Conservation (phyloP, 2,329 filamentous ascomycete genomes). For the Trichoderma sp. region DNA sequence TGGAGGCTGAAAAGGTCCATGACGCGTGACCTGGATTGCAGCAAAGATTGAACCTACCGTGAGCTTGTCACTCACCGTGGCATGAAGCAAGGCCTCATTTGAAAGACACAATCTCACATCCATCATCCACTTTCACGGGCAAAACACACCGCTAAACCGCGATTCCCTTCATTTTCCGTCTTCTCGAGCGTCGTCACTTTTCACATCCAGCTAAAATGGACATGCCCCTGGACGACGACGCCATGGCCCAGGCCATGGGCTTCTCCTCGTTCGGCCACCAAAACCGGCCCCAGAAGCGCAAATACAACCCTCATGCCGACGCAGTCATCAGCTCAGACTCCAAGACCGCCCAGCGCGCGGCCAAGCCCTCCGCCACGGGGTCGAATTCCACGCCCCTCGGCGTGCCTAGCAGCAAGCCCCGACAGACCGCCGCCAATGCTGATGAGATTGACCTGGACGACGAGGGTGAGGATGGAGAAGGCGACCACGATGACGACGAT, state of each 20-base stretch:
- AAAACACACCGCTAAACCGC: not conserved
- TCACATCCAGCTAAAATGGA: conserved; percentile 25
- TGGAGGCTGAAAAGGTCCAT: conserved; percentile 10
- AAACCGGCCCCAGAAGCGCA: conserved; percentile 59
- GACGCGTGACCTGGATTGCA: conserved; percentile 13
- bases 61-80: not conserved
- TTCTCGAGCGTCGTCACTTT: not conserved
- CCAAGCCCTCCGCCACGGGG: conserved; percentile 36
- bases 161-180: not conserved
- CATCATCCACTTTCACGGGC: not conserved
- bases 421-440: conserved; percentile 36
- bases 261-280: conserved; percentile 69
- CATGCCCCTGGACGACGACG: conserved; percentile 29
- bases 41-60: not conserved
- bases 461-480: conserved; percentile 35
- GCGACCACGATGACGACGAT: conserved; percentile 24
- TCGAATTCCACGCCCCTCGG: conserved; percentile 44
- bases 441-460: conserved; percentile 51
- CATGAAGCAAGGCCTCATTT: not conserved
- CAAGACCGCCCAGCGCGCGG: conserved; percentile 32
- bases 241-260: conserved; percentile 67
- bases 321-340: conserved; percentile 40
- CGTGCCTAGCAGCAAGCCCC: conserved; percentile 16
- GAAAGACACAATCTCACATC: not conserved
- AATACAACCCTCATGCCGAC: conserved; percentile 61